Evolutionary conservation across 2,329 filamentous ascomycete genomes (phyloP), one percentile per base, ranked within the genome.

Genomic region (Capronia coronata): DNA sequence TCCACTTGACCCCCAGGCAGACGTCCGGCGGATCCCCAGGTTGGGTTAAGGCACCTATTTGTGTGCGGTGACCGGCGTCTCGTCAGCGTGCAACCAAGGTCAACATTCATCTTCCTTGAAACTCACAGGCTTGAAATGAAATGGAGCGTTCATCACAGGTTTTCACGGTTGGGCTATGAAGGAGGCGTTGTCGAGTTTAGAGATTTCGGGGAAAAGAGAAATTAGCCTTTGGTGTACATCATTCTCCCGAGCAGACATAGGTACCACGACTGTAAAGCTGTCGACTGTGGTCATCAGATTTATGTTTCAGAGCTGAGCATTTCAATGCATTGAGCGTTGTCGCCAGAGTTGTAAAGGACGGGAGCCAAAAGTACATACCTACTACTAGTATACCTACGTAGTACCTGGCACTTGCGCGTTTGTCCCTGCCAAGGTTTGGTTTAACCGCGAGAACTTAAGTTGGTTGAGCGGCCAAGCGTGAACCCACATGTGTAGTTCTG

Each of bases 81-180:
- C 25, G 38, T 25, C 43, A 47, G 45, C 22, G 19, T 25, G 29
- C 43, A 39, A 45, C 38, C 19, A 32, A 42, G 42, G 22, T 43
- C 22, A 14, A 32, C 14, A 18, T 41, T 47, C 16, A 14, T 32
- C 34, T 30, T 37, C 30, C n/a, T 47, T 14, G 7, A 19, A 13
- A 21, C 19, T 25, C 22, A 27, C 38, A 41, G 43, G 32, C 30
- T 41, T 41, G 9, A 32, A 41, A 47, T 38, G 45, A 22, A 41
- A 23, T 19, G 37, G 27, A 41, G 35, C 45, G 45, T 47, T 47
- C 25, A 41, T 19, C n/a, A n/a, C n/a, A n/a, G 37, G 37, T 4
- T 47, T 27, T 30, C 23, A 41, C n/a, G 45, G 35, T 41, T 32
- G 37, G 45, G 45, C 37, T 47, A 47, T 34, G 45, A 35, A 41